A percentile compares a stretch with the other conserved stretches of the same genome.
Conservation (phyloP, 306 rosid genomes). For the Leucaena leucocephala region DNA sequence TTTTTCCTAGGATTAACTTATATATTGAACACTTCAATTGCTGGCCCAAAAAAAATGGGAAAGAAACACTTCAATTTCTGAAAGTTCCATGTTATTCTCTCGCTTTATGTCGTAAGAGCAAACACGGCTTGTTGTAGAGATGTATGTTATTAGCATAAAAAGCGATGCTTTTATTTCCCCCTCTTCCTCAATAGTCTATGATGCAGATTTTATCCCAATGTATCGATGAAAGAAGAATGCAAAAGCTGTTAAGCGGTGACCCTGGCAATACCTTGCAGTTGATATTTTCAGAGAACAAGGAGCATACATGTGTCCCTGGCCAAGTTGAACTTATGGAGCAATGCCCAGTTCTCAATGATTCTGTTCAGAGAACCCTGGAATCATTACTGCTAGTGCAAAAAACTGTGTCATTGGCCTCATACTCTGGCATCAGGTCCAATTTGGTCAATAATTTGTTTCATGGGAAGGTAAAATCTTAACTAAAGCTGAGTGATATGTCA, state of each 20-base stretch:
- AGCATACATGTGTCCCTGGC: conserved; percentile 42
- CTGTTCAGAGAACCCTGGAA: conserved; percentile 41
- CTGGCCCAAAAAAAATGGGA: background rate
- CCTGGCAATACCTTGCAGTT: conserved; percentile 50
- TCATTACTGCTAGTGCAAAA: conserved; percentile 42
- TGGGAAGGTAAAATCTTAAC: conserved; percentile 55
- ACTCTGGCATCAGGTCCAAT: conserved; percentile 38
- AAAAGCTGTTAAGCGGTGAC: conserved; percentile 52
- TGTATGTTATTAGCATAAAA: conserved; percentile 28
- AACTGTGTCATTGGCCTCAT: conserved; percentile 32
- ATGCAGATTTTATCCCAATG: conserved; percentile 68
- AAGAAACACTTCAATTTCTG: conserved; percentile 4
- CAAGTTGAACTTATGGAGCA: conserved; percentile 52
- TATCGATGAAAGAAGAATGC: conserved; percentile 59
- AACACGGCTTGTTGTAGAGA: conserved; percentile 25
- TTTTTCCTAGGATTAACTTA: conserved; percentile 12
- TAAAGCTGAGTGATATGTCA: conserved; percentile 31
- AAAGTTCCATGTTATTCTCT: background rate
- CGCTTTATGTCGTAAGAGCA: too few species aligned
- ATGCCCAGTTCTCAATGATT: conserved; percentile 62
- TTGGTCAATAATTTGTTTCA: conserved; percentile 41
- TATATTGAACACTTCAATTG: conserved; percentile 21
- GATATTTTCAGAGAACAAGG: conserved; percentile 52
- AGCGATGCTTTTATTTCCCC: conserved; percentile 15
- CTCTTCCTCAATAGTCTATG: conserved; percentile 43